These are phyloP conservation scores for Talinum fruticosum DNA, from an alignment of 148 eudicot genomes.

Conservation along the genomic window DNA sequence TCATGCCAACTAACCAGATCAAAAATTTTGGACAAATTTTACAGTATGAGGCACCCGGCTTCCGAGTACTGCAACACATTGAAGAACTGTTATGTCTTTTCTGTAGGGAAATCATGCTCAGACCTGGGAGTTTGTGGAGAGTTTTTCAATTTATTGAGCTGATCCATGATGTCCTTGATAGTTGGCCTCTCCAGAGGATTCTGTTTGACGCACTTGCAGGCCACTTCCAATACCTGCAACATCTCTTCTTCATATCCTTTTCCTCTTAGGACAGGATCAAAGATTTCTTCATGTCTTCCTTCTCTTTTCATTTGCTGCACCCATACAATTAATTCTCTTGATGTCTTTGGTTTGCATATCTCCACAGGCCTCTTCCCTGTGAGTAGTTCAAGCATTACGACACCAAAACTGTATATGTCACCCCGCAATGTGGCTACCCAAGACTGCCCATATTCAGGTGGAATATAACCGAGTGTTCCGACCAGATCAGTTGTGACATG, in stretches of 20 bases:
- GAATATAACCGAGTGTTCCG: conserved; percentile 91
- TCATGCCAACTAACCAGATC: conserved; percentile 12
- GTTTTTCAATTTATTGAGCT: conserved; percentile 46
- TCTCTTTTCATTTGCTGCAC: conserved; percentile 65
- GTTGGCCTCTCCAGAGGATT: conserved; percentile 76
- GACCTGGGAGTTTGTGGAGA: conserved; percentile 31
- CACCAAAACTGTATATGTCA: conserved; percentile 88
- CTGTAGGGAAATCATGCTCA: conserved; percentile 29
- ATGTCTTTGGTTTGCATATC: conserved; percentile 55
- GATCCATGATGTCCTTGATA: conserved; percentile 70
- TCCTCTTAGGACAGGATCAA: conserved; percentile 61
- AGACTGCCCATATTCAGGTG: conserved; percentile 89
- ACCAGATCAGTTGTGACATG: conserved; percentile 94
- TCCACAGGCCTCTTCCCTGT: conserved; percentile 85
- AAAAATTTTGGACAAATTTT: conserved; percentile 19
- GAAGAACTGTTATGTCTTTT: conserved; percentile 24
- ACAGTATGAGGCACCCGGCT: conserved; percentile 6
- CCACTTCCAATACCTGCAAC: conserved; percentile 70
- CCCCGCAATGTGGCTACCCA: conserved; percentile 92
- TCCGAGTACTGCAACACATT: conserved; percentile 10
- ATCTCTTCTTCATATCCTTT: conserved; percentile 77
- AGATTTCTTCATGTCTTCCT: conserved; percentile 60
- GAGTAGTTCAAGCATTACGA: conserved; percentile 80
- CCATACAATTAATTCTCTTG: conserved; percentile 84
- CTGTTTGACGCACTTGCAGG: conserved; percentile 69